Percentiles rank a stretch among this genome's conserved stretches.
Evolutionary conservation across 495 filamentous ascomycete genomes (phyloP).

Genomic region (Penicillium antarcticum): DNA sequence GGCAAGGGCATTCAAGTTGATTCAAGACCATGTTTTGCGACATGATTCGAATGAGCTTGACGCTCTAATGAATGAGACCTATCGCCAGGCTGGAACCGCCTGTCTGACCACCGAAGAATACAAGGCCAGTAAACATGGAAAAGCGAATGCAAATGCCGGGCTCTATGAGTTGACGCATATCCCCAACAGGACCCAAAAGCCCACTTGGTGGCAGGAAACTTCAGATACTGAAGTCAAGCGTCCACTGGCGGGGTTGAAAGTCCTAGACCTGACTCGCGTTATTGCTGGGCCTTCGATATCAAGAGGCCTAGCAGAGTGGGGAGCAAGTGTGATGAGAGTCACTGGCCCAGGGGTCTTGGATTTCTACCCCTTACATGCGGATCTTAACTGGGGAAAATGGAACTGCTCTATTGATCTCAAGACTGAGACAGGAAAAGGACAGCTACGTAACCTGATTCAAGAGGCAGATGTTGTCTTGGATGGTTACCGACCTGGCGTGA

Average conservation of each 20-base stretch:
- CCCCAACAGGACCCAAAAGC: conserved; percentile 24
- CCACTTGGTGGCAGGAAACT: conserved; percentile 40
- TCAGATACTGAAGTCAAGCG: conserved; percentile 6
- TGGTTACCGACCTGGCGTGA: conserved; percentile 51
- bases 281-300: conserved; percentile 50
- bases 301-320: conserved; percentile 53
- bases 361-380: conserved; percentile 36
- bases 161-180: conserved; percentile 43
- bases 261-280: conserved; percentile 56
- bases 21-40: conserved; percentile 2
- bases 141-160: conserved; percentile 45
- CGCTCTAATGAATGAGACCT: conserved; percentile 40
- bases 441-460: conserved; percentile 39
- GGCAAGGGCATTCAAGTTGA: neutral
- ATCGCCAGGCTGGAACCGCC: conserved; percentile 52
- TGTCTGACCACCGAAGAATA: conserved; percentile 47
- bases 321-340: conserved; percentile 54
- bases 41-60: conserved; percentile 30
- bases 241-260: conserved; percentile 17
- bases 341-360: conserved; percentile 54
- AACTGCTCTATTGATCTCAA: conserved; percentile 49
- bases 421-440: conserved; percentile 35
- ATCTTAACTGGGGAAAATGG: conserved; percentile 57
- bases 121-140: conserved; percentile 44
- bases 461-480: conserved; percentile 58